Evolutionary conservation across 345 rosid genomes (phyloP).

Genomic region (Theobroma cacao): DNA sequence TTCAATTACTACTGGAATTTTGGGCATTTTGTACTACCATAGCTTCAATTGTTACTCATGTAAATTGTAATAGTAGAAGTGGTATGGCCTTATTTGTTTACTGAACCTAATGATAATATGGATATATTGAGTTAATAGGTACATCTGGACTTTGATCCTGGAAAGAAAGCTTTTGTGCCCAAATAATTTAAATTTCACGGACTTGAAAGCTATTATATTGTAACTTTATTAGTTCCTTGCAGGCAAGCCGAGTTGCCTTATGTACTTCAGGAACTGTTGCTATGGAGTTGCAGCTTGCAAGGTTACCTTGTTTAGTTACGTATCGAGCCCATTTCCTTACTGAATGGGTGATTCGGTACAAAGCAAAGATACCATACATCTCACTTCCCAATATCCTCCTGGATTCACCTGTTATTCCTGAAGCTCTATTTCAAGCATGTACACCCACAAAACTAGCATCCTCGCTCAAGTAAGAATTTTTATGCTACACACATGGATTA

Average conservation of each 20-base stretch:
- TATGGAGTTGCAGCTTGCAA: slow-evolving; percentile 79
- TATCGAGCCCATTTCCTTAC: slow-evolving; percentile 82
- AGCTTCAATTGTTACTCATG: not conserved
- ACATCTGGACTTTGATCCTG: not conserved
- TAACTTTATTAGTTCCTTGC: slow-evolving; percentile 23
- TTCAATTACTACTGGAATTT: not conserved
- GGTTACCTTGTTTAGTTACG: slow-evolving; percentile 77
- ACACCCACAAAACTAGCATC: slow-evolving; percentile 56
- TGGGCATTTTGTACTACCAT: not conserved
- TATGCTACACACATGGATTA: not conserved
- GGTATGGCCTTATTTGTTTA: not conserved
- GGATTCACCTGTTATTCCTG: slow-evolving; percentile 72
- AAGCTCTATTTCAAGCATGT: slow-evolving; percentile 77
- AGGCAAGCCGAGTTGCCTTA: slow-evolving; percentile 82
- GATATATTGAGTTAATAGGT: not conserved
- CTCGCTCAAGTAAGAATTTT: slow-evolving; percentile 50
- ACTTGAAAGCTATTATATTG: not conserved
- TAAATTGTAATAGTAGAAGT: not conserved
- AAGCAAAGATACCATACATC: slow-evolving; percentile 81
- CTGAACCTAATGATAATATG: not conserved
- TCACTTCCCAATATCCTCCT: slow-evolving; percentile 88
- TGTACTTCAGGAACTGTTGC: slow-evolving; percentile 99
- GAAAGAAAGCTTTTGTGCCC: not conserved
- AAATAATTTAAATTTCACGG: not conserved
- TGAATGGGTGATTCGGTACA: slow-evolving; percentile 64